Base-by-base conservation (phyloP, 495 filamentous ascomycete species). In the Polyplosphaeria fusca region DNA sequence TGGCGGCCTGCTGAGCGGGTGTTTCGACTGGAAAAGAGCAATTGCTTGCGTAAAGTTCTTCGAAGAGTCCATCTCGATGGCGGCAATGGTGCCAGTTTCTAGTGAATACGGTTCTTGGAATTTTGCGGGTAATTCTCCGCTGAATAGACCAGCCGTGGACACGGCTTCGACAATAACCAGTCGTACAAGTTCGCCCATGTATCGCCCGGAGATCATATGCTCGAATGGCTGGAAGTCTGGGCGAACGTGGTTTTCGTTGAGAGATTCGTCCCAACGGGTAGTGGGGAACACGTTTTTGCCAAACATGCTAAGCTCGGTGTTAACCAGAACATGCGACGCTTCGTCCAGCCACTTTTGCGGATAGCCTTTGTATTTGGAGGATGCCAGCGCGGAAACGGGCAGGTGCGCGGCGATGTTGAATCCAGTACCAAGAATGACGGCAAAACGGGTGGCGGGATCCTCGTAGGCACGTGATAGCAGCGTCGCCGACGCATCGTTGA, bases 21-120 rank as follows among this genome's bases (percentile, higher is more conserved):
- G 79, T n/a, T 73, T 65, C 32, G 78, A 75, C 46, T 78, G 71
- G 27, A 86, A 71, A 5, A 79, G 66, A 0, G 74, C 64, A 22
- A 72, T 71, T 3, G 80, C 77, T 16, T 74, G 57, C 0, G 74
- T 56, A 5, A 85, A 66, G 9, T 66, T 69, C 9, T 73, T 63
- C 0, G 77, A 75, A 4, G 69, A 67, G 55, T 85, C 83, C 80
- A 71, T 68, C 68, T 85, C 77, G 18, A 87, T 80, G n/a, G 71
- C 50, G 13, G 82, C 82, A 18, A 87, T 61, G 5, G 77, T 77
- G 39, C 78, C 80, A 0, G 84, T 85, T 47, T 83, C 80, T 38
- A 87, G 72, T 0, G 78, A 74, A 62, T 87, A 87, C 2, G 75
- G 72, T 22, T 75, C 73, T 23, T 58, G 58, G 11, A 86, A 61